Conservation (phyloP, 306 rosid genomes). For the Rosa persica region DNA sequence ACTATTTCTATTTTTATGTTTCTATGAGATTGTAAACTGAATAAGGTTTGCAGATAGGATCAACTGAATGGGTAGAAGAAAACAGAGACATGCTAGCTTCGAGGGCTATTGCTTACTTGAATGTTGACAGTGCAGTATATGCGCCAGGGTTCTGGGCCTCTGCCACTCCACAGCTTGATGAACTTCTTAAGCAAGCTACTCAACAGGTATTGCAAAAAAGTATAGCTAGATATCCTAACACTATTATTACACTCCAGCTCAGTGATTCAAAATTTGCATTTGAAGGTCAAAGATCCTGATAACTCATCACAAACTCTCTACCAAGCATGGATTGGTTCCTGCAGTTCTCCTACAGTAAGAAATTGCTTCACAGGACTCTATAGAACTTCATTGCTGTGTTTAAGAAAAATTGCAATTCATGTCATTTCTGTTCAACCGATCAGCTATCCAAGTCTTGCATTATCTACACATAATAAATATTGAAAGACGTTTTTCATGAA, state of each 20-base stretch:
- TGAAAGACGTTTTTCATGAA: background rate
- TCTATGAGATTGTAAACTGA: slow-evolving; percentile 8
- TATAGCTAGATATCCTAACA: too few relatives aligned
- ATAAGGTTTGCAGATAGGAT: slow-evolving; percentile 52
- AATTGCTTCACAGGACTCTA: slow-evolving; percentile 6
- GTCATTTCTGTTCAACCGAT: background rate
- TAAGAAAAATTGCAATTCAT: background rate
- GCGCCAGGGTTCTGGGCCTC: slow-evolving; percentile 49
- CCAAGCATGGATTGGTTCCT: slow-evolving; percentile 55
- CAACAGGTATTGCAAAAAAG: slow-evolving; percentile 44
- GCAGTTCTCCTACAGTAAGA: slow-evolving; percentile 46
- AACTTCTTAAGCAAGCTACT: slow-evolving; percentile 57
- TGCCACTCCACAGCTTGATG: slow-evolving; percentile 83
- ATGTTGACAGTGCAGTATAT: slow-evolving; percentile 55
- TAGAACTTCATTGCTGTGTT: background rate
- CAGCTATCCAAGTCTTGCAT: background rate
- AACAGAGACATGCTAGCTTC: slow-evolving; percentile 70
- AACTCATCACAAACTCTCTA: slow-evolving; percentile 62
- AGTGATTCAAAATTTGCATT: slow-evolving; percentile 11
- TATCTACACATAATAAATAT: background rate
- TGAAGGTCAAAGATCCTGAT: slow-evolving; percentile 68
- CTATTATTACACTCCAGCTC: background rate
- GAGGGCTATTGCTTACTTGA: slow-evolving; percentile 70
- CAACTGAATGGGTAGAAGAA: slow-evolving; percentile 85
- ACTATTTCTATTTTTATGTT: background rate